Conservation (phyloP, 257 asterid species). For the Verbena officinalis region DNA sequence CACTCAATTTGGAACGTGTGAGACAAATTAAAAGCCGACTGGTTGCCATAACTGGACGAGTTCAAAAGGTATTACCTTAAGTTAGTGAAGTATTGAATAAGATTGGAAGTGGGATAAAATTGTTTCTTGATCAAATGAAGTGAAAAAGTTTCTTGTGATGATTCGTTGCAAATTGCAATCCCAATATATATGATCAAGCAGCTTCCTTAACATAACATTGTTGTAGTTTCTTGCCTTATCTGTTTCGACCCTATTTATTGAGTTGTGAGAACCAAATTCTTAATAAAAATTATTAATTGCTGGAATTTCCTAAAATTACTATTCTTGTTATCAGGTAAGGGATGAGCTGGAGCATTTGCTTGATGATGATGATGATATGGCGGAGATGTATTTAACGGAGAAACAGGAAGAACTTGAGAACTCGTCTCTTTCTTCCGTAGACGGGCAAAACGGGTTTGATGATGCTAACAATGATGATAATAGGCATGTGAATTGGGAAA, state of each 20-base stretch:
- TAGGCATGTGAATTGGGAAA: constrained; percentile 42
- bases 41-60: constrained; percentile 97
- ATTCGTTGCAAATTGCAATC: too few relatives aligned
- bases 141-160: background rate
- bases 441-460: constrained; percentile 60
- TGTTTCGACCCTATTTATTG: too few relatives aligned
- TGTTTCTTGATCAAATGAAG: background rate
- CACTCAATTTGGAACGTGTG: constrained; percentile 96
- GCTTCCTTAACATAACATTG: too few relatives aligned
- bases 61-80: constrained; percentile 70
- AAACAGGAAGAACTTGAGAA: constrained; percentile 71
- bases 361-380: constrained; percentile 97
- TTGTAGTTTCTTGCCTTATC: too few relatives aligned
- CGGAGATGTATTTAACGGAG: constrained; percentile 96
- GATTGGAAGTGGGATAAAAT: background rate
- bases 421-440: constrained; percentile 60
- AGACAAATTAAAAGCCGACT: constrained; percentile 92
- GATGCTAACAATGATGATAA: constrained; percentile 56
- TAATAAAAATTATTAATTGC: background rate
- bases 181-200: background rate
- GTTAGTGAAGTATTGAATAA: too few relatives aligned
- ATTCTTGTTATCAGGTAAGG: constrained; percentile 58
- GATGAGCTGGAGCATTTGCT: constrained; percentile 96
- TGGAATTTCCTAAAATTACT: too few relatives aligned
- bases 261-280: background rate